phyloP scores from a whole-genome alignment of 1,284 basidiomycete genomes.

The Pseudozyma thailandica region DNA sequence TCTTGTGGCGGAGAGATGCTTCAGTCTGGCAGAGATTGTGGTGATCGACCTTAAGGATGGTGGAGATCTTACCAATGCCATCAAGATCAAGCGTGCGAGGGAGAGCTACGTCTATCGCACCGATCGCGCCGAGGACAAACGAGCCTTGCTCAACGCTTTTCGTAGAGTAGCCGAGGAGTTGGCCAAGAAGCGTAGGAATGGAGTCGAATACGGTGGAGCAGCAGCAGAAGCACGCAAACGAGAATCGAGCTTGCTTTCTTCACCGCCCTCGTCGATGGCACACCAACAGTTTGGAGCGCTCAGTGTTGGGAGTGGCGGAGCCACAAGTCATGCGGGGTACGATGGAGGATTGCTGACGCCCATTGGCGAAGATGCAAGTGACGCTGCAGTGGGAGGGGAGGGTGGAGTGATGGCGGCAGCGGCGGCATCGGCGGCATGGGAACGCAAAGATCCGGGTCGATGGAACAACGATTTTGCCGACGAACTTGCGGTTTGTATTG shows the following conservation, averaged over 20 bases:
- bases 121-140: constrained; percentile 84
- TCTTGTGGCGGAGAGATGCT: constrained; percentile 90
- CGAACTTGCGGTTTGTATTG: constrained; percentile 88
- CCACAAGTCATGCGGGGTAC: background rate
- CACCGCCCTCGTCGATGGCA: constrained; percentile 12
- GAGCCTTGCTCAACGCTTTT: constrained; percentile 83
- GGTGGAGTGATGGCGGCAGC: constrained; percentile 40
- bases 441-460: constrained; percentile 70
- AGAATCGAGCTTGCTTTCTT: constrained; percentile 36
- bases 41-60: constrained; percentile 96
- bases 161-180: constrained; percentile 91
- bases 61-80: constrained; percentile 89
- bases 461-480: constrained; percentile 92
- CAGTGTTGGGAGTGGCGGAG: background rate
- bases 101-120: constrained; percentile 93
- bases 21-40: constrained; percentile 89
- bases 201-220: constrained; percentile 74
- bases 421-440: constrained; percentile 31
- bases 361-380: constrained; percentile 21
- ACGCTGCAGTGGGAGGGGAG: background rate
- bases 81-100: constrained; percentile 92
- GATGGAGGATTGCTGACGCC: constrained; percentile 22
- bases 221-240: constrained; percentile 45
- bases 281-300: constrained; percentile 12
- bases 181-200: constrained; percentile 84